These are phyloP conservation scores for Aspergillus clavatus DNA, from an alignment of 2,329 filamentous ascomycete species.

Conservation along the genomic window DNA sequence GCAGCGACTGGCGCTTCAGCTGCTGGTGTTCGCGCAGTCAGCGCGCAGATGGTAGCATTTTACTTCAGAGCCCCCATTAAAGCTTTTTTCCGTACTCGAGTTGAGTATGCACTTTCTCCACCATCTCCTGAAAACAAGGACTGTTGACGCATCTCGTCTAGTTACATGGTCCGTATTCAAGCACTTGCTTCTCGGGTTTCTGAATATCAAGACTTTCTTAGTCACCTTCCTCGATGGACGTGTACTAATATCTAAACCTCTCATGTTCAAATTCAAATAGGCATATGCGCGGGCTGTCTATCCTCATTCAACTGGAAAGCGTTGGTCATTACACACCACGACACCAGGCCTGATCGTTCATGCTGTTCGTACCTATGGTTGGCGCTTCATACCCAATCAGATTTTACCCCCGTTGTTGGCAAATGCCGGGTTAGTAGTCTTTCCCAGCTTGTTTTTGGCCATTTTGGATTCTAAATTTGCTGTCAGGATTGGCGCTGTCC, in stretches of 20 bases:
- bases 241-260: slow-evolving; percentile 5
- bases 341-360: slow-evolving; percentile 58
- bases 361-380: slow-evolving; percentile 58
- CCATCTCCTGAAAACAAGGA: not conserved
- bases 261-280: slow-evolving; percentile 28
- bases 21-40: slow-evolving; percentile 76
- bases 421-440: slow-evolving; percentile 50
- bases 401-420: slow-evolving; percentile 59
- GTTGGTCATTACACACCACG: slow-evolving; percentile 58
- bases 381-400: slow-evolving; percentile 61
- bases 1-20: slow-evolving; percentile 73
- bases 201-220: not conserved
- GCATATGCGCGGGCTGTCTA: slow-evolving; percentile 61
- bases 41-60: slow-evolving; percentile 77
- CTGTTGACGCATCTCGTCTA: slow-evolving; percentile 23
- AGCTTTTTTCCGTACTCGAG: slow-evolving; percentile 83
- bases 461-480: slow-evolving; percentile 1
- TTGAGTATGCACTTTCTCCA: slow-evolving; percentile 64
- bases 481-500: slow-evolving; percentile 53
- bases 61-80: slow-evolving; percentile 91
- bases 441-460: not conserved
- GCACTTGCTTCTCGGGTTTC: too few species aligned
- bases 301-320: slow-evolving; percentile 43
- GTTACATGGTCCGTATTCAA: slow-evolving; percentile 49
- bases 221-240: not conserved